Evolutionary conservation across 1,284 basidiomycete genomes (phyloP).

Genomic region (Trametes hirsuta): DNA sequence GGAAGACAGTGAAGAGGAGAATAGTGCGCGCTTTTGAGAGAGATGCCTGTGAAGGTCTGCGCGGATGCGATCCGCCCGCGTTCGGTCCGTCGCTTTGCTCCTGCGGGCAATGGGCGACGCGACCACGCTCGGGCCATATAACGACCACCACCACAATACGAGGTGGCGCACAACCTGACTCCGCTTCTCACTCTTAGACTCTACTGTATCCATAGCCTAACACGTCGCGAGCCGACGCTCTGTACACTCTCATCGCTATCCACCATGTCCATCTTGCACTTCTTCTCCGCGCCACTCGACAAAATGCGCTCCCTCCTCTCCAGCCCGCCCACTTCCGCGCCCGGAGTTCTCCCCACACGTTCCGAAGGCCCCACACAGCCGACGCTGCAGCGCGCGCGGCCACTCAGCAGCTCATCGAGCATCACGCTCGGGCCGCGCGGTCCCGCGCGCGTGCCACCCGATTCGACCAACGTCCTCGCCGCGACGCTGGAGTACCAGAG

Average conservation of each 20-base stretch:
- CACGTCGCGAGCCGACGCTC: constrained; percentile 7
- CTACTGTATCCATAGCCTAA: constrained; percentile 2
- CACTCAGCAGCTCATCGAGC: constrained; percentile 3
- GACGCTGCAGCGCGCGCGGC: neutral
- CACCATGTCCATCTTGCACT: neutral
- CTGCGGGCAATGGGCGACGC: neutral
- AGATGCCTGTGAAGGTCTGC: neutral
- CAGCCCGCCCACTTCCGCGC: neutral
- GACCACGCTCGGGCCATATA: constrained; percentile 1
- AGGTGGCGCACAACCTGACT: neutral
- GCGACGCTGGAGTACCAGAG: constrained; percentile 18
- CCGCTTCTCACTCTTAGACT: neutral
- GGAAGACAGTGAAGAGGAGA: neutral
- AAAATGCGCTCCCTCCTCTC: neutral
- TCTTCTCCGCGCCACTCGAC: neutral
- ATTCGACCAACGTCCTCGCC: constrained; percentile 4
- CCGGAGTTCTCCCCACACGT: neutral
- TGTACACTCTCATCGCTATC: neutral
- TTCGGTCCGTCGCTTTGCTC: neutral
- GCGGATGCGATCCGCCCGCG: neutral
- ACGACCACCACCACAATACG: neutral
- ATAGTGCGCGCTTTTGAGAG: neutral
- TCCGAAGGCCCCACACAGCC: neutral
- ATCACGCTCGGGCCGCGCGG: constrained; percentile 1
- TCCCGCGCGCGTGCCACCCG: neutral